Percentiles rank a stretch among this genome's conserved stretches.
Conservation (phyloP, 352 stramenopile genomes). For the Phytophthora pseudosyringae region DNA sequence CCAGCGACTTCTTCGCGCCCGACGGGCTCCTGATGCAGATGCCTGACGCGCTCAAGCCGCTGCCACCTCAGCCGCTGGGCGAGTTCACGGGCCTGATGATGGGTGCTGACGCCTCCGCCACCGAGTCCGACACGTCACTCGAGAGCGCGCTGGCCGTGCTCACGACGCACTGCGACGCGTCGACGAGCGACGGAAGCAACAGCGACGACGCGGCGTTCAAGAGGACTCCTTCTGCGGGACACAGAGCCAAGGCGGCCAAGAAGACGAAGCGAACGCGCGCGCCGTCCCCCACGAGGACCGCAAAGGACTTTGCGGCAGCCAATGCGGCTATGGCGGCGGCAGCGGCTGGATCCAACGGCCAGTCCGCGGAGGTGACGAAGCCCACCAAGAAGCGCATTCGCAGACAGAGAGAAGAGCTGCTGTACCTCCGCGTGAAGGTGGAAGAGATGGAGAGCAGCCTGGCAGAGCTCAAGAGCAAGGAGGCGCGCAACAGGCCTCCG, state of each 20-base stretch:
- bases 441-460: constrained; percentile 49
- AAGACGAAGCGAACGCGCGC: constrained; percentile 35
- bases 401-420: constrained; percentile 49
- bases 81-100: constrained; percentile 34
- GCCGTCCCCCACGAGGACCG: constrained; percentile 21
- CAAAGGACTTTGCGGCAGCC: constrained; percentile 27
- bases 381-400: constrained; percentile 47
- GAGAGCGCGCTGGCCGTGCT: constrained; percentile 35
- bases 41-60: constrained; percentile 17
- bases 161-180: constrained; percentile 27
- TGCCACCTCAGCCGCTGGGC: constrained; percentile 2
- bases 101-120: neutral
- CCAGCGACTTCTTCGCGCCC: constrained; percentile 23
- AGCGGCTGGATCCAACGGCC: constrained; percentile 7
- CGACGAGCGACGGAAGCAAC: constrained; percentile 20
- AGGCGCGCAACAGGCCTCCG: constrained; percentile 7
- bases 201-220: constrained; percentile 10
- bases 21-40: constrained; percentile 22
- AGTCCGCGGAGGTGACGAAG: constrained; percentile 14
- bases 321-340: constrained; percentile 12
- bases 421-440: constrained; percentile 53
- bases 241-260: constrained; percentile 10
- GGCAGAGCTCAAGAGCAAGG: constrained; percentile 28
- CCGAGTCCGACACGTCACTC: constrained; percentile 25
- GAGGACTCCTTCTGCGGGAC: neutral